Base-by-base conservation (phyloP, 148 eudicot genomes). In the Camellia sinensis region DNA sequence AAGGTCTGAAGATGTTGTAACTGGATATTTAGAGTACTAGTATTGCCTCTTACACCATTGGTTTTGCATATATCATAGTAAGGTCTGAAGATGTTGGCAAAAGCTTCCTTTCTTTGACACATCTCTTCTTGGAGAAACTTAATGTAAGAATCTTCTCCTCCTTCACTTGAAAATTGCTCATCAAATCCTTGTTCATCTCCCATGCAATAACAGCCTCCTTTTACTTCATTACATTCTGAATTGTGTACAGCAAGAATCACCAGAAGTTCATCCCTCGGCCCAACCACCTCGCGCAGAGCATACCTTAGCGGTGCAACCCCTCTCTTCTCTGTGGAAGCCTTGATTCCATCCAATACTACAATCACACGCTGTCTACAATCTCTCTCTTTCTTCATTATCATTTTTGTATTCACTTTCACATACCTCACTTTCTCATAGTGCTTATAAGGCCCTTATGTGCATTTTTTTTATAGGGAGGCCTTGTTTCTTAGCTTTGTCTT, bases 21-120 rank as follows among this genome's bases (percentile, higher is more conserved):
- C n/a, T n/a, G n/a, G n/a, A n/a, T n/a, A n/a, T n/a, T n/a, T n/a
- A n/a, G n/a, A n/a, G n/a, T n/a, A n/a, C n/a, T n/a, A n/a, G n/a
- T n/a, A n/a, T n/a, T n/a, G n/a, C n/a, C n/a, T n/a, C 80, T 67
- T 78, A 78, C 80, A 7, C 74, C 74, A 78, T 12, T 78, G 64
- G 40, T 68, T 64, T 41, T 67, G 74, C 80, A 78, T 53, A 7
- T 56, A 18, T 78, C 66, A 10, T 68, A 43, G 22, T 13, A 78
- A 17, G 80, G 53, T 18, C 57, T 18, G 7, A 78, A 78, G 50
- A 78, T 56, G 2, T 56, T n/a, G 41, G 0, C 9, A 46, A 37
- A 57, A 9, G 65, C 50, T 5, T 78, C 73, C 11, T 29, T 68
- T 78, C 22, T 68, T 48, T 3, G 45, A 29, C 7, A 52, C 1